A percentile compares a stretch with the other conserved stretches of the same genome.
These are phyloP conservation scores for Penicillium argentinense DNA, from an alignment of 495 filamentous ascomycete genomes.

Conservation along the genomic window DNA sequence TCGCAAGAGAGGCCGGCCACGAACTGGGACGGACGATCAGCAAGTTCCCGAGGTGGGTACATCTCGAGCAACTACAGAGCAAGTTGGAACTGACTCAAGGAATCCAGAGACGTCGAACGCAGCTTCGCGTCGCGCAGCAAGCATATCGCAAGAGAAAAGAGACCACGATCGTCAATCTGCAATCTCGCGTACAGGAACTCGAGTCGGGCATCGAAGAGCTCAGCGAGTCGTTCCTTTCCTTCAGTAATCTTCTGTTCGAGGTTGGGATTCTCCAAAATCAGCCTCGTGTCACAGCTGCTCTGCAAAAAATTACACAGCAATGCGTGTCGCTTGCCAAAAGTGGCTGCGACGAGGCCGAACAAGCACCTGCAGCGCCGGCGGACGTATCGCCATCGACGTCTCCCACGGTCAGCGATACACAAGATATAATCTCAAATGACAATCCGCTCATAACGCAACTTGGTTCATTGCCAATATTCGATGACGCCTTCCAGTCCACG, in stretches of 20 bases:
- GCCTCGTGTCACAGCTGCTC: constrained; percentile 37
- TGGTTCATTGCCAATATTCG: no score
- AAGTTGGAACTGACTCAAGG: neutral
- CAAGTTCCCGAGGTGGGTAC: constrained; percentile 26
- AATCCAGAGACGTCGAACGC: constrained; percentile 61
- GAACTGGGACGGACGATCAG: constrained; percentile 21
- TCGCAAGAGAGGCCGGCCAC: constrained; percentile 27
- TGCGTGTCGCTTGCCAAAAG: no score
- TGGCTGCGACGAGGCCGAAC: constrained; percentile 19
- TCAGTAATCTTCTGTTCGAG: no score
- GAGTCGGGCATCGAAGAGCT: constrained; percentile 71
- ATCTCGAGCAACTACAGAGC: neutral
- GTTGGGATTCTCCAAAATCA: constrained; percentile 42
- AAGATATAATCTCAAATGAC: no score
- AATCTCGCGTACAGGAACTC: constrained; percentile 64
- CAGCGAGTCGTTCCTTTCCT: constrained; percentile 69
- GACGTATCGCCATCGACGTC: no score
- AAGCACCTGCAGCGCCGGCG: no score
- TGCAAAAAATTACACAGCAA: constrained; percentile 51
- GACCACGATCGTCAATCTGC: constrained; percentile 72
- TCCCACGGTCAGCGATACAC: no score
- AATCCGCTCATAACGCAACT: no score
- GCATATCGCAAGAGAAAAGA: constrained; percentile 86
- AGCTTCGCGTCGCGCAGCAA: constrained; percentile 82
- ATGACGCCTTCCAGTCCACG: constrained; percentile 11